Conservation (phyloP, 345 rosid genomes). For the Excoecaria agallocha region DNA sequence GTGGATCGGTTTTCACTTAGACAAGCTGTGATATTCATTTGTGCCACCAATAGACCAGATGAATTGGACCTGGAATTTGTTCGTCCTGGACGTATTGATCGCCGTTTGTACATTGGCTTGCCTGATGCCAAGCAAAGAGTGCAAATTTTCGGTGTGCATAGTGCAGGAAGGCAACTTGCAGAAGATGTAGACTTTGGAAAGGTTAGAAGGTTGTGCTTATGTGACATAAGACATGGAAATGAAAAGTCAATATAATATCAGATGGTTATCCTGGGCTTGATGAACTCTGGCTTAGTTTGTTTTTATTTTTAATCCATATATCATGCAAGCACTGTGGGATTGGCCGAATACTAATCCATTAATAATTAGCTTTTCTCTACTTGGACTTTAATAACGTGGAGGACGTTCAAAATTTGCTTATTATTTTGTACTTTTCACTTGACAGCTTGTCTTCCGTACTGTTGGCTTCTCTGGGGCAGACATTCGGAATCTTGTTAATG, state of each 20-base stretch:
- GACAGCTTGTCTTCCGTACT: constrained; percentile 90
- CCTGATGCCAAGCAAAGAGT: constrained; percentile 90
- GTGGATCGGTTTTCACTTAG: constrained; percentile 81
- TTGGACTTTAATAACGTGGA: neutral
- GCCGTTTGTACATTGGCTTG: constrained; percentile 88
- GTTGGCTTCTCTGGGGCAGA: constrained; percentile 98
- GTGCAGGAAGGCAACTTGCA: constrained; percentile 77
- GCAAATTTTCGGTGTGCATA: constrained; percentile 87
- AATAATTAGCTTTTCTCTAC: neutral
- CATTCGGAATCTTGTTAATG: constrained; percentile 91
- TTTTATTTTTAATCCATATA: too few relatives aligned
- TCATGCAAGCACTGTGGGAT: neutral
- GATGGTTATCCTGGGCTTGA: neutral
- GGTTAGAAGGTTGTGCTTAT: constrained; percentile 34
- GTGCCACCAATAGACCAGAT: constrained; percentile 98
- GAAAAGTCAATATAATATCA: neutral
- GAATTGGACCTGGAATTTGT: constrained; percentile 95
- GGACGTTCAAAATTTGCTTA: constrained; percentile 5
- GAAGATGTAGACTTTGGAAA: constrained; percentile 83
- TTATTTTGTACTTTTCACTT: constrained; percentile 2
- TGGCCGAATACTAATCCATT: neutral
- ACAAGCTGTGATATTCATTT: constrained; percentile 97
- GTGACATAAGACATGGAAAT: neutral
- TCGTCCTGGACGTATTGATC: constrained; percentile 88
- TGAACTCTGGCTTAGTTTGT: neutral